Evolutionary conservation across 2,329 filamentous ascomycete species (phyloP).

Genomic region (Penicillium olsonii): DNA sequence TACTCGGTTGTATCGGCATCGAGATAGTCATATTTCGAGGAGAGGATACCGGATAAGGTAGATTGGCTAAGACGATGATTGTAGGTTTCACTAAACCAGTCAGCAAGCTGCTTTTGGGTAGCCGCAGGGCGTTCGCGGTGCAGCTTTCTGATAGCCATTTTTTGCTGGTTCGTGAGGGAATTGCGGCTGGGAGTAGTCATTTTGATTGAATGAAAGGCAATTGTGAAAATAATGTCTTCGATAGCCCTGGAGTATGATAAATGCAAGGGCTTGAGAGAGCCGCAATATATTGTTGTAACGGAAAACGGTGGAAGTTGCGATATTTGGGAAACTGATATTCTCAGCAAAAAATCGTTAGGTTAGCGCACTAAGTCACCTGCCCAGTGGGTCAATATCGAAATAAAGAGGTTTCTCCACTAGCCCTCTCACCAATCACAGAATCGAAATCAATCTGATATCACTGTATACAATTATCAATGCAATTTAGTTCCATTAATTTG

Average conservation of each 20-base stretch:
- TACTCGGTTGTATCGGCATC: not conserved
- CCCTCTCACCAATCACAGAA: too few relatives aligned
- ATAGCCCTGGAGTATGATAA: not conserved
- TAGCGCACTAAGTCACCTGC: too few relatives aligned
- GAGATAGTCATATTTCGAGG: not conserved
- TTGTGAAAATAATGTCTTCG: not conserved
- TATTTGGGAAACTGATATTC: too few relatives aligned
- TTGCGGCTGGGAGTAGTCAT: too few relatives aligned
- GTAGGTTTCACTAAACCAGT: not conserved
- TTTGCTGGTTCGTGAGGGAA: not conserved
- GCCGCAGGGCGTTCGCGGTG: not conserved
- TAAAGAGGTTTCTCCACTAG: too few relatives aligned
- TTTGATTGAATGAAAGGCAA: not conserved
- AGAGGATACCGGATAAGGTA: not conserved
- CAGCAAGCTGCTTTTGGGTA: not conserved
- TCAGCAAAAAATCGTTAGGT: too few relatives aligned
- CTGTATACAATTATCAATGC: constrained; percentile 13
- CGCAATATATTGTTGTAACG: not conserved
- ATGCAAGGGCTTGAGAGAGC: not conserved
- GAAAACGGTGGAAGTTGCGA: too few relatives aligned
- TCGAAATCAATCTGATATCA: too few relatives aligned
- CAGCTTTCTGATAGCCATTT: not conserved
- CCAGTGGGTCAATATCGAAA: too few relatives aligned
- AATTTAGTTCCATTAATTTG: constrained; percentile 13
- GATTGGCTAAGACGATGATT: not conserved